These are phyloP conservation scores for Rhexocercosporidium sp. DNA, from an alignment of 2,329 filamentous ascomycete genomes.

Conservation along the genomic window DNA sequence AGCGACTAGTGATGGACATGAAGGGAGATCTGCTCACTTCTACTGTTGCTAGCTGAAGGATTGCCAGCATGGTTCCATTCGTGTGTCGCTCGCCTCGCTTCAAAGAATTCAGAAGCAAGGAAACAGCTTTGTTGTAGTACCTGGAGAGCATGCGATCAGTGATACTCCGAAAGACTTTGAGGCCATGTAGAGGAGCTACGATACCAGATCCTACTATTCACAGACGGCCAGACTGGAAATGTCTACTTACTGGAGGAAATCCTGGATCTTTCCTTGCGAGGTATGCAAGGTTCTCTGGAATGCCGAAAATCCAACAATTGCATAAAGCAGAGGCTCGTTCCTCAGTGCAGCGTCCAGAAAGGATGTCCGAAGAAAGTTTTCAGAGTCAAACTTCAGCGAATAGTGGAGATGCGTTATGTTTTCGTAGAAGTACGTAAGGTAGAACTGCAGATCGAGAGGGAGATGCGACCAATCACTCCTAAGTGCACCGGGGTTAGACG, in stretches of 20 bases:
- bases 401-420: slow-evolving; percentile 85
- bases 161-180: background rate
- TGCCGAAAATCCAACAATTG: slow-evolving; percentile 84
- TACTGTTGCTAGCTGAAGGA: slow-evolving; percentile 89
- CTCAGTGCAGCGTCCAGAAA: slow-evolving; percentile 75
- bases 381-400: slow-evolving; percentile 71
- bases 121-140: slow-evolving; percentile 86
- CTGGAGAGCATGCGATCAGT: background rate
- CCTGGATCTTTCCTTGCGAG: slow-evolving; percentile 73
- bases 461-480: slow-evolving; percentile 61
- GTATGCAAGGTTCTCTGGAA: slow-evolving; percentile 81
- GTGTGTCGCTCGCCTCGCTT: slow-evolving; percentile 73
- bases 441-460: slow-evolving; percentile 74
- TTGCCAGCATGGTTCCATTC: slow-evolving; percentile 79
- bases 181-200: background rate
- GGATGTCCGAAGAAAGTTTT: slow-evolving; percentile 74
- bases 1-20: background rate
- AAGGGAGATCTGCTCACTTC: slow-evolving; percentile 64
- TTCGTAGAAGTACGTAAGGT: slow-evolving; percentile 78
- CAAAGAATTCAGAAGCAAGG: slow-evolving; percentile 73
- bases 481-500: slow-evolving; percentile 20
- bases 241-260: slow-evolving; percentile 74
- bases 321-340: slow-evolving; percentile 84
- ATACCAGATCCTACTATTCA: background rate
- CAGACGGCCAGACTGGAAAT: background rate